Evolutionary conservation across 495 filamentous ascomycete genomes (phyloP), one percentile per base, ranked within the genome.

Genomic region (Penicillium goetzii): DNA sequence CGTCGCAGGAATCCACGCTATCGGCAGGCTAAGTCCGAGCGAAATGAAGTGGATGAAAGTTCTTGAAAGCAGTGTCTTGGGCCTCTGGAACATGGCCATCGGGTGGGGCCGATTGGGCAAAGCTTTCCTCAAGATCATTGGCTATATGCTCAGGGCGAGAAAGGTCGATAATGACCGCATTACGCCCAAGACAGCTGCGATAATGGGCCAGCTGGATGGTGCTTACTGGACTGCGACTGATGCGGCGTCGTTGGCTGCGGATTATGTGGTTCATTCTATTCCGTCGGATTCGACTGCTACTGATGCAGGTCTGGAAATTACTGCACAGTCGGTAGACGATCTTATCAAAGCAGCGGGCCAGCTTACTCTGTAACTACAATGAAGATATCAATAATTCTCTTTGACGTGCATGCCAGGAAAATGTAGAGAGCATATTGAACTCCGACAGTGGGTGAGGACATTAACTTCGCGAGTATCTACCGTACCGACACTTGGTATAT

Each of bases 11-110:
- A 63, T 74, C 10, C 64, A 72, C 40, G 60, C 67, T 25, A 58
- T 67, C 19, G 65, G 69, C 2, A 61, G 68, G 38, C 33, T 74
- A 3, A 26, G 60, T 25, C 43, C 61, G 3, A 19, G 41, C 4
- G 59, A 68, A 3, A 66, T 65, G 6, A 70, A 72, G 58, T 72
- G 72, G 72, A 59, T 58, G 30, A 56, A 64, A 12, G 66, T 73
- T n/a, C 58, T 73, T 15, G 71, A 73, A 52, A 62, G 64, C 55
- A 69, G 68, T 23, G 71, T 69, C 12, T 52, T 73, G 4, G 71
- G 68, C 4, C 66, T 73, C 12, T 73, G 68, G 71, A 64, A 73
- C 51, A 65, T 73, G 71, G 70, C 68, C 58, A 51, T 73, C 25
- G 66, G 71, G 0, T 73, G 71, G 71, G 71, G 71, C 15, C 64